Base-by-base conservation (phyloP, 441 rosid genomes). In the Theobroma grandiflorum region DNA sequence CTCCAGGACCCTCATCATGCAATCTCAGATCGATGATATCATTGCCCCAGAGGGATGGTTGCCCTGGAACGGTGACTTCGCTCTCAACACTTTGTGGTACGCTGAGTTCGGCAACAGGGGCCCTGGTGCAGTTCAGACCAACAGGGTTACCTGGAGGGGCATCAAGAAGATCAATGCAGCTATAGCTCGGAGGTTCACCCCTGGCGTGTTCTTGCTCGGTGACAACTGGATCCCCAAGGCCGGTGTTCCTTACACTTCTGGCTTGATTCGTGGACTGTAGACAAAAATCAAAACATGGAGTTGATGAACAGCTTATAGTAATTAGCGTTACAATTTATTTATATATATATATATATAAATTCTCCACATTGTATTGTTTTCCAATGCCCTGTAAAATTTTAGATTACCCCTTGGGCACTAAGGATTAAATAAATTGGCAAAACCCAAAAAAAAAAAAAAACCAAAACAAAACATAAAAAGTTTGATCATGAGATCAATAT, bases 31-130 rank as follows among this genome's bases (percentile, higher is more conserved):
- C 2, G 93, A 87, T 14, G 89, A 85, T 52, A 42, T 89, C 49
- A 89, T 94, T 20, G 88, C 80, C n/a, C 94, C 96, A 0, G 81
- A 89, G 3, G 98, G 99, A 0, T 95, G 93, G 94, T 0, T 79
- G 14, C 90, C 85, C 0, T 90, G 92, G 96, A 1, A n/a, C 0
- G 95, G 94, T 0, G 61, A 76, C 8, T 83, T 84, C 6, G 93
- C 81, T 8, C 88, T 92, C 2, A 57, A 93, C 65, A 94, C 99
- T 35, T 72, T 85, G 47, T 86, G 35, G 33, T 95, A 89, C 15
- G 83, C 88, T 0, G 99, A 95, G 88, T 86, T 77, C 70, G 37
- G 80, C 37, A 93, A 93, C 79, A 75, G 79, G 53, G 99, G 98
- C 49, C 84, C 92, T n/a, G 97, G 99, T 12, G 82, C 99, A 0